Evolutionary conservation across 257 asterid species (phyloP), one percentile per base, ranked within the genome.

Genomic region (Pogostemon cablin): DNA sequence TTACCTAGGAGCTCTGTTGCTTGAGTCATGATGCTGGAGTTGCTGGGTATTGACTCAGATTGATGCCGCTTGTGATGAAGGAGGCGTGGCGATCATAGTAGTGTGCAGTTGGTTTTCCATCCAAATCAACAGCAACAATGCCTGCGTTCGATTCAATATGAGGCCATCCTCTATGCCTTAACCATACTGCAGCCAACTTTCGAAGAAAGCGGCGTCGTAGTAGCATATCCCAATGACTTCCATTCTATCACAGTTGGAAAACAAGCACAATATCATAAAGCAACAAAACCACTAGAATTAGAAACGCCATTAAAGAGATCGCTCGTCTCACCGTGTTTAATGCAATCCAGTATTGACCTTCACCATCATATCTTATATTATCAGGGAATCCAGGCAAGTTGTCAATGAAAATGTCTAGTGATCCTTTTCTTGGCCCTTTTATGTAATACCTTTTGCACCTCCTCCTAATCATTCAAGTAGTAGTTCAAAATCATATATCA

Each of bases 351-450:
- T 86, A 91, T 3, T 57, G 86, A 17, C 95, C 95, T 70, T 88
- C 95, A 41, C 95, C 97, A 71, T 86, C 97, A 38, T 86, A 91
- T 32, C 87, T 73, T 52, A 91, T 80, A 74, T 91, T 91, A 77
- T 91, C 97, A 0, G 95, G 91, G 60, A 76, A 35, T 48, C 97
- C 97, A 3, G 97, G 96, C 60, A 88, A 74, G 67, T 88, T 81
- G 32, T 85, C 91, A 34, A 83, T 56, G 65, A 91, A 83, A 4
- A 72, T 65, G 5, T 91, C 96, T 10, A 83, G 73, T 2, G 78
- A 35, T 40, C 95, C 97, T 68, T 75, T 84, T 48, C 57, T 85
- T 35, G 80, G 85, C 6, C 97, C 96, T 43, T 80, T 49, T 64
- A 88, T 59, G 76, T 84, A 83, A 50, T 80, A 87, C 70, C 54